A percentile compares a stretch with the other conserved stretches of the same genome.
Evolutionary conservation across 768 basidiomycete genomes (phyloP).

Genomic region (Leccinum subgranulosum): DNA sequence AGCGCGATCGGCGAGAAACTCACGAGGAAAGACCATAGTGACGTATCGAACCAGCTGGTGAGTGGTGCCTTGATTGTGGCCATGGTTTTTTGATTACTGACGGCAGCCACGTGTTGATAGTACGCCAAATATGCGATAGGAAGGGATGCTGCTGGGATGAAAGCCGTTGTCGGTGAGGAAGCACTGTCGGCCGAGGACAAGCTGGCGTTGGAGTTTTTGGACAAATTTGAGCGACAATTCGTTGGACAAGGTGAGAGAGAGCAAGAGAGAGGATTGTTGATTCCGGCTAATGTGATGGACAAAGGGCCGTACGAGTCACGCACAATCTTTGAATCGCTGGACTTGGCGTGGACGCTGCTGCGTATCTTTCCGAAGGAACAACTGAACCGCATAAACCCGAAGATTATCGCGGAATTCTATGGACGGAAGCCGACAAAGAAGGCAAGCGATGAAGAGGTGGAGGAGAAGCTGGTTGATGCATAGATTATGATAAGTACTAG

Average conservation of each 20-base stretch:
- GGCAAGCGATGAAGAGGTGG: conserved; percentile 43
- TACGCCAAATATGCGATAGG: conserved; percentile 99
- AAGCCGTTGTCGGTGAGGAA: conserved; percentile 99
- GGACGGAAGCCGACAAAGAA: conserved; percentile 76
- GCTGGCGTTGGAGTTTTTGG: conserved; percentile 93
- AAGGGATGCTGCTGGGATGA: conserved; percentile 96
- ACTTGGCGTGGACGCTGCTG: conserved; percentile 94
- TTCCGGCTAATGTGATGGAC: neutral
- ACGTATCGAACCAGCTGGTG: conserved; percentile 98
- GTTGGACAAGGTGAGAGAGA: conserved; percentile 83
- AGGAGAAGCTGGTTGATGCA: conserved; percentile 60
- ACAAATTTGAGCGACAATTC: conserved; percentile 96
- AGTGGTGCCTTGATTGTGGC: conserved; percentile 35
- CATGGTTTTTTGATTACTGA: conserved; percentile 13
- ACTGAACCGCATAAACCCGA: conserved; percentile 95
- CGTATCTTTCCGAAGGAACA: conserved; percentile 99
- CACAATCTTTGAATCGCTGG: conserved; percentile 94
- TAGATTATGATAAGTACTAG: conserved; percentile 30
- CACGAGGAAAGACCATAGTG: conserved; percentile 97
- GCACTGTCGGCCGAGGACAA: conserved; percentile 94
- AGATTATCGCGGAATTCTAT: conserved; percentile 94
- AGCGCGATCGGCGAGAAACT: conserved; percentile 97
- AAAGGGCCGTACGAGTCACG: conserved; percentile 91
- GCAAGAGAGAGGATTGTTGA: conserved; percentile 5
- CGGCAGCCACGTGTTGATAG: conserved; percentile 44